Base-by-base conservation (phyloP, 345 rosid genomes). In the Eucalyptus sp. region DNA sequence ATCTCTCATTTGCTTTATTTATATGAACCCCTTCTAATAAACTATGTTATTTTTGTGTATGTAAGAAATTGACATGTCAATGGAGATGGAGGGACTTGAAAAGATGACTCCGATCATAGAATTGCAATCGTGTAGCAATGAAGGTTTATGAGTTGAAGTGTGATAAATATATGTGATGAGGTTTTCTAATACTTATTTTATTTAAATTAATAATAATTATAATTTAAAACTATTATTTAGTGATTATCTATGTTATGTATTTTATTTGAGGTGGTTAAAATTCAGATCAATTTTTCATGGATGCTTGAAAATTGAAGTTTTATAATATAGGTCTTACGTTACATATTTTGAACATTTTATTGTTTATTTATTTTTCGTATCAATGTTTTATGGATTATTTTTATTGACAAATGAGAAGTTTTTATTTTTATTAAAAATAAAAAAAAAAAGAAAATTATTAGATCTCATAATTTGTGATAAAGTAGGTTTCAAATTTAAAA, bases 331-430 rank as follows among this genome's bases (percentile, higher is more conserved):
- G 62, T 56, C 3, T 56, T 10, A 6, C 24, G 13, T 56, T 0
- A 24, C 12, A 25, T 56, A 25, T 5, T 56, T 22, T 24, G 1
- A 24, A 56, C 29, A 24, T 56, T 56, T 56, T 56, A 22, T 56
- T 24, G 3, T 9, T 56, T 56, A 56, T 56, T 56, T 56, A 24
- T 10, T 56, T 56, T 2, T 10, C 1, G 3, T 24, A 25, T 56
- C 13, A 0, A 56, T 10, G 1, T 56, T 9, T 0, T 10, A 24
- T 56, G 29, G 13, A 56, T 2, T 56, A 25, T 1, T 56, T 56
- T 56, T 56, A 4, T 56, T 1, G 29, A 56, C 2, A 56, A 56
- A 56, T 56, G 3, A 56, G 2, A 24, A 24, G 0, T 1, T 56
- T 6, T 56, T 25, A 24, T 24, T 56, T 56, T 56, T 56, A 24